Conservation (phyloP, 129 eudicot species). For the Flaveria sonorensis region DNA sequence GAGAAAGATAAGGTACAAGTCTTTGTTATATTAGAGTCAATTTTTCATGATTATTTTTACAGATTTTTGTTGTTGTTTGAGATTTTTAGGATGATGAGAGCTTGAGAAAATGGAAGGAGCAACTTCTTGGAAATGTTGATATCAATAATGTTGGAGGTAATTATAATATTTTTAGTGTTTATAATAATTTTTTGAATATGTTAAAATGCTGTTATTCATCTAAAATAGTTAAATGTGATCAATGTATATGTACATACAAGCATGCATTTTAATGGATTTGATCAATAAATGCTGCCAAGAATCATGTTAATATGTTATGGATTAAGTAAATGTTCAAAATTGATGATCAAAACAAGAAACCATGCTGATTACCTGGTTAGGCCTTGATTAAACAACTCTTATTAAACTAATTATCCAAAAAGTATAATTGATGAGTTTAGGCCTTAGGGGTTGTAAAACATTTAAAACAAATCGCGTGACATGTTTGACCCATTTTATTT, state of each 20-base stretch:
- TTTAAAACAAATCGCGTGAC: neutral
- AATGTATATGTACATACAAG: slow-evolving; percentile 2
- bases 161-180: neutral
- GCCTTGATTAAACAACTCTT: neutral
- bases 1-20: slow-evolving; percentile 64
- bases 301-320: neutral
- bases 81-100: slow-evolving; percentile 67
- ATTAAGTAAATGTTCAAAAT: neutral
- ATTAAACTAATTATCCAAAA: neutral
- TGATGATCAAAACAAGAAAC: neutral
- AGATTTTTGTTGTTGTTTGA: slow-evolving; percentile 17
- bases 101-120: slow-evolving; percentile 78
- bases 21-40: neutral
- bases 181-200: slow-evolving; percentile 16
- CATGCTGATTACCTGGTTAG: neutral
- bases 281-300: slow-evolving; percentile 1
- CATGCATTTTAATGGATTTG: slow-evolving; percentile 19
- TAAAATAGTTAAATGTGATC: slow-evolving; percentile 3
- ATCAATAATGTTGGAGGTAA: slow-evolving; percentile 73
- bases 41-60: slow-evolving; percentile 13
- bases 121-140: slow-evolving; percentile 71
- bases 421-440: neutral
- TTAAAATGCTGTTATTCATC: slow-evolving; percentile 8
- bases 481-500: neutral
- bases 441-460: neutral